Evolutionary conservation across 2,329 filamentous ascomycete species (phyloP), one percentile per base, ranked within the genome.

Genomic region (Fusarium sp.): DNA sequence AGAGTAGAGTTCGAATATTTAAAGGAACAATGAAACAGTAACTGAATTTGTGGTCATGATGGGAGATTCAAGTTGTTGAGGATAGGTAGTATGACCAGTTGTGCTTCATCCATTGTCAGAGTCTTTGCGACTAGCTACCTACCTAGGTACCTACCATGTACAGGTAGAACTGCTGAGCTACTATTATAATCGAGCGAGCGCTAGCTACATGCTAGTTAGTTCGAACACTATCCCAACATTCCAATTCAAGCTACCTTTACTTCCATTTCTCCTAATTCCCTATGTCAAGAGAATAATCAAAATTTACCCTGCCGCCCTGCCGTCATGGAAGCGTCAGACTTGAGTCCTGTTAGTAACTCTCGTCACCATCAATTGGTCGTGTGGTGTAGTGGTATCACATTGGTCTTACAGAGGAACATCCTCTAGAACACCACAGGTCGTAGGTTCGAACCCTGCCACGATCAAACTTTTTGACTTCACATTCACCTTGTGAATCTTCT

Each of bases 361-460:
- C n/a, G 18, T 54, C 27, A 54, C 3, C 34, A 57, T 38, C 54
- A 57, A 37, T 42, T 56, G 74, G 69, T 74, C 64, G 69, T 42
- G 64, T 75, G 60, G 72, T 66, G 58, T 65, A 75, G 73, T 65
- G 71, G 73, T 65, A 58, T 54, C 52, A 63, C 66, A 56, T 68
- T 66, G 65, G 68, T 64, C 63, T 75, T 75, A 74, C 69, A 75
- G 6, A 10, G 35, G 31, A 52, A 24, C n/a, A 57, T 58, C 5
- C 22, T 63, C 9, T 56, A 18, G 29, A 54, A 29, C 74, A 64
- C 69, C 67, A 64, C 64, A 62, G 74, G 62, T 76, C 73, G 73
- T 73, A 76, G 73, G 74, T 76, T 76, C 73, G 74, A 76, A 65
- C 71, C 74, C 74, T 76, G 74, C 73, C 64, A 62, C 74, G 72